phyloP scores from a whole-genome alignment of 2,329 filamentous ascomycete species.

The Scortechinia acanthostroma region DNA sequence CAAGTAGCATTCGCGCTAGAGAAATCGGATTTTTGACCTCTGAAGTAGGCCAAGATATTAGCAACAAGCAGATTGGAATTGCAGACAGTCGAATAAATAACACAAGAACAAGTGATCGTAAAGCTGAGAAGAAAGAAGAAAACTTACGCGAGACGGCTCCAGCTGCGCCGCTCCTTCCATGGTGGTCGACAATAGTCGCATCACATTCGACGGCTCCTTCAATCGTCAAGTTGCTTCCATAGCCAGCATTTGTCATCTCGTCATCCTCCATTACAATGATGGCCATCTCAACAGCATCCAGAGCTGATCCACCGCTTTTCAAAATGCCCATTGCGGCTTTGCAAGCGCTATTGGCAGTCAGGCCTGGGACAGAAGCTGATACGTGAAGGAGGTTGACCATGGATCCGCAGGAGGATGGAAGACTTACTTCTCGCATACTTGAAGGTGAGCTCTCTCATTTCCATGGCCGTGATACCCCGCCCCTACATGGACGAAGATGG shows the following conservation, averaged over 20 bases:
- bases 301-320: conserved; percentile 69
- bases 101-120: too few relatives aligned
- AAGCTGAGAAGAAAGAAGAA: neutral
- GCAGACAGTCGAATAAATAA: too few relatives aligned
- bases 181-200: conserved; percentile 84
- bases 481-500: conserved; percentile 91
- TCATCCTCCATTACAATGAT: conserved; percentile 83
- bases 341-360: conserved; percentile 55
- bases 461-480: conserved; percentile 85
- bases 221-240: conserved; percentile 86
- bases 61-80: too few relatives aligned
- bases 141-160: conserved; percentile 80
- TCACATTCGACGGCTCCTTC: conserved; percentile 91
- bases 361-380: conserved; percentile 5
- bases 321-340: conserved; percentile 76
- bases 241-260: conserved; percentile 94
- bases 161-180: conserved; percentile 84
- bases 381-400: neutral
- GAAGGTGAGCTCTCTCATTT: conserved; percentile 78
- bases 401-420: neutral
- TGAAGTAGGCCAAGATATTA: conserved; percentile 26
- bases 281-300: conserved; percentile 84
- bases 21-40: conserved; percentile 90
- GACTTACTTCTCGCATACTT: conserved; percentile 80
- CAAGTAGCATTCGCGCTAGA: conserved; percentile 75